phyloP scores from a whole-genome alignment of 2,329 filamentous ascomycete species.

The Sporothrix dimorphospora region DNA sequence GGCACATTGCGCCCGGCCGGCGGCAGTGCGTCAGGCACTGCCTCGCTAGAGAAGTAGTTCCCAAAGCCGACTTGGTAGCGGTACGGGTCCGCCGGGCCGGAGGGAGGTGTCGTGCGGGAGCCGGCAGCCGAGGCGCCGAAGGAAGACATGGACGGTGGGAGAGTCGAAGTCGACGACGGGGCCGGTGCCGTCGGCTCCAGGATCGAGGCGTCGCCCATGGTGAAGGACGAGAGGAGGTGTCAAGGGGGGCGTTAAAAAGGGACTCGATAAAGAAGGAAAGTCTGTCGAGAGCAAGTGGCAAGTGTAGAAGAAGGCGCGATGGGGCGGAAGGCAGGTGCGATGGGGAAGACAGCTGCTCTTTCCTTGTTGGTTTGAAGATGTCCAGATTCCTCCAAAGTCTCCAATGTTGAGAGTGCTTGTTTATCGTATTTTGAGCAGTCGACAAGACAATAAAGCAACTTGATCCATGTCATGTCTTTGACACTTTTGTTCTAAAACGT shows the following conservation, averaged over 20 bases:
- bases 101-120: conserved; percentile 3
- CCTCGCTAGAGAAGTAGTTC: conserved; percentile 49
- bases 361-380: conserved; percentile 1
- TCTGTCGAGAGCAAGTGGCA: neutral
- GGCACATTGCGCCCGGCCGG: conserved; percentile 48
- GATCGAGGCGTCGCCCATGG: conserved; percentile 1
- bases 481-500: neutral
- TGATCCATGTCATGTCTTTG: neutral
- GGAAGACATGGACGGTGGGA: conserved; percentile 3
- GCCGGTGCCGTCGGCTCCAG: neutral
- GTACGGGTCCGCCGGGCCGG: conserved; percentile 45
- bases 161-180: neutral
- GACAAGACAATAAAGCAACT: neutral
- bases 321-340: neutral
- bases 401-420: neutral
- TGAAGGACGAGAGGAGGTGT: neutral
- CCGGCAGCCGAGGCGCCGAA: neutral
- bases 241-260: neutral
- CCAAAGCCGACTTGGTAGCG: conserved; percentile 60
- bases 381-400: neutral
- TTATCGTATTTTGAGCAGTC: neutral
- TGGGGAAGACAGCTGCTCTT: neutral
- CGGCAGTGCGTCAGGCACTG: conserved; percentile 47
- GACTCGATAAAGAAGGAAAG: neutral
- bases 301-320: neutral